Conservation (phyloP, 179 eudicot species). For the Patellifolia procumbens region DNA sequence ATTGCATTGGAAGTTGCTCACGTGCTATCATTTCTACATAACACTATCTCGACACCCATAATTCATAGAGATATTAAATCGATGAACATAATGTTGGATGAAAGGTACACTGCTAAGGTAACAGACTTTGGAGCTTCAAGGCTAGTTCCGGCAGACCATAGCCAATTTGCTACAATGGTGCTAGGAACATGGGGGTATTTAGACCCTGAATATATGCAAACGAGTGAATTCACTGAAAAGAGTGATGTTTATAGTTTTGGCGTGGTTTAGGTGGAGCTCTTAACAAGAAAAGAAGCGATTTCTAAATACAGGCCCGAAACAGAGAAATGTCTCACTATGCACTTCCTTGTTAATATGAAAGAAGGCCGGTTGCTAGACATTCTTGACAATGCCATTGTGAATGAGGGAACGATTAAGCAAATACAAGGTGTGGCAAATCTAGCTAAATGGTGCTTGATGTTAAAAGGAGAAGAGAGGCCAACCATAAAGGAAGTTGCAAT, state of each 20-base stretch:
- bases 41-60: neutral
- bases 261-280: neutral
- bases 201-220: slow-evolving; percentile 10
- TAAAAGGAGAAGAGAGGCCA: slow-evolving; percentile 36
- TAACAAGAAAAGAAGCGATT: slow-evolving; percentile 17
- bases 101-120: slow-evolving; percentile 1
- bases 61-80: slow-evolving; percentile 15
- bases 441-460: slow-evolving; percentile 25
- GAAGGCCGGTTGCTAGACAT: slow-evolving; percentile 25
- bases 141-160: neutral
- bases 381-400: slow-evolving; percentile 20
- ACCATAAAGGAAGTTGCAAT: slow-evolving; percentile 42
- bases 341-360: slow-evolving; percentile 26
- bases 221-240: neutral
- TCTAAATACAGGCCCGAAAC: slow-evolving; percentile 22
- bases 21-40: slow-evolving; percentile 12
- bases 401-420: slow-evolving; percentile 8
- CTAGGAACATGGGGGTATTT: slow-evolving; percentile 13
- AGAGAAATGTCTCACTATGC: slow-evolving; percentile 29
- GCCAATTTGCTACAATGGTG: slow-evolving; percentile 5
- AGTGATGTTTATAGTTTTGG: neutral
- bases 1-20: slow-evolving; percentile 4
- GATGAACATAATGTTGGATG: slow-evolving; percentile 13
- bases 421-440: slow-evolving; percentile 25
- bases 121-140: slow-evolving; percentile 20